Percentiles rank a stretch among this genome's conserved stretches.
phyloP scores from a whole-genome alignment of 176 grass and related monocot genomes.

The Thalia dealbata region DNA sequence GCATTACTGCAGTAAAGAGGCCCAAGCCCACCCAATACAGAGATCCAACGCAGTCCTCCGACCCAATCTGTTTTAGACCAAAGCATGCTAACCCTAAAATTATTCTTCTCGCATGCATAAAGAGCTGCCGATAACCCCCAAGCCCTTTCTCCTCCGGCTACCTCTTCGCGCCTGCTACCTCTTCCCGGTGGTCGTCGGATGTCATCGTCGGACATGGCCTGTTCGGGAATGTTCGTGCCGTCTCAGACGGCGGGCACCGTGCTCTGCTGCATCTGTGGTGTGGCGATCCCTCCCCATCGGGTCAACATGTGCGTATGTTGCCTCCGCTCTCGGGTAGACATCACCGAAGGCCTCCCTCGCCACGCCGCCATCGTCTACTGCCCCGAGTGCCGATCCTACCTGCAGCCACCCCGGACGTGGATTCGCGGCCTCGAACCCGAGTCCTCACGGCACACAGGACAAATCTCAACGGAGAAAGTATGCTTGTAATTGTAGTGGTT shows the following conservation, averaged over 20 bases:
- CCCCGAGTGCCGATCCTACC: constrained; percentile 52
- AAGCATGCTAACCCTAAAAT: too few relatives aligned
- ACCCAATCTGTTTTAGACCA: too few relatives aligned
- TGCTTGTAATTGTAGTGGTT: constrained; percentile 77
- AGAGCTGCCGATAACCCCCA: too few relatives aligned
- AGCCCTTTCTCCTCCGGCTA: too few relatives aligned
- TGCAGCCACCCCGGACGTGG: constrained; percentile 55
- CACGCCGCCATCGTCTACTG: constrained; percentile 50
- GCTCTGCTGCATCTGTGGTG: constrained; percentile 88
- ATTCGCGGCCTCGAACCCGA: constrained; percentile 42
- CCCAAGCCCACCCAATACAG: too few relatives aligned
- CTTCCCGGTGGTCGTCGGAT: too few relatives aligned
- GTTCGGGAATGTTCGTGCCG: constrained; percentile 72
- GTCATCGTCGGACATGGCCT: constrained; percentile 26
- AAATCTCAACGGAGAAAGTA: constrained; percentile 86
- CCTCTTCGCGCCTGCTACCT: too few relatives aligned
- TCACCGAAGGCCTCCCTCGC: constrained; percentile 51
- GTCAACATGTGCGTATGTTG: constrained; percentile 89
- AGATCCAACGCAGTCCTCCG: too few relatives aligned
- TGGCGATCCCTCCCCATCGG: constrained; percentile 63
- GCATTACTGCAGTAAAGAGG: too few relatives aligned
- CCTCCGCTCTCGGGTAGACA: constrained; percentile 63
- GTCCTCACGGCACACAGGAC: constrained; percentile 84
- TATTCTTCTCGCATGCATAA: too few relatives aligned
- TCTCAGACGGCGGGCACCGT: constrained; percentile 75